A percentile compares a stretch with the other conserved stretches of the same genome.
These are phyloP conservation scores for Capsella rubella DNA, from an alignment of 441 rosid genomes.

Conservation along the genomic window DNA sequence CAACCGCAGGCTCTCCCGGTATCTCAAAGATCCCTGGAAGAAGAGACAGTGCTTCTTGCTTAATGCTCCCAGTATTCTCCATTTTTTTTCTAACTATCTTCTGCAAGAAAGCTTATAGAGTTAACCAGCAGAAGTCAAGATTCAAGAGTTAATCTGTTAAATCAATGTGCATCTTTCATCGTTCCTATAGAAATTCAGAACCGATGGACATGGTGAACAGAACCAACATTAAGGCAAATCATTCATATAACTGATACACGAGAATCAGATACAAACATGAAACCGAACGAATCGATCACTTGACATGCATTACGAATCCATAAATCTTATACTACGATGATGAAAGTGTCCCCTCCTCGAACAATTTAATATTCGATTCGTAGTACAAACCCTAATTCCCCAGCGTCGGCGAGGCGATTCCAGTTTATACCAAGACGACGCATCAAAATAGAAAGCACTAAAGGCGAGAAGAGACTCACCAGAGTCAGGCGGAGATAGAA, in stretches of 20 bases:
- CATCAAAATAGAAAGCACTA: background rate
- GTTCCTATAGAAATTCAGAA: background rate
- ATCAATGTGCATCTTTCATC: conserved; percentile 7
- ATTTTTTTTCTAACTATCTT: conserved; percentile 39
- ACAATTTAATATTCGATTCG: background rate
- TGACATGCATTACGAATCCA: conserved; percentile 11
- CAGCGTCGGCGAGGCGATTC: background rate
- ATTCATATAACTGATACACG: background rate
- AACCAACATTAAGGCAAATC: background rate
- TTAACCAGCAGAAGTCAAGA: conserved; percentile 17
- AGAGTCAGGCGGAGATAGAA: background rate
- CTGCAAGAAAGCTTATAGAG: conserved; percentile 7
- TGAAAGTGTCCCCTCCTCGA: conserved; percentile 1
- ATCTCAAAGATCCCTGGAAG: conserved; percentile 54
- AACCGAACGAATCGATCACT: background rate
- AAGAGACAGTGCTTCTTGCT: conserved; percentile 47
- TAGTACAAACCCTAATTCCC: conserved; percentile 28
- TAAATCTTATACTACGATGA: conserved; percentile 6
- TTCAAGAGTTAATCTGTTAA: background rate
- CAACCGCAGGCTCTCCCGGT: conserved; percentile 80
- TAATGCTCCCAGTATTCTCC: conserved; percentile 44
- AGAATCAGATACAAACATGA: background rate
- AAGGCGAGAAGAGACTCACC: conserved; percentile 32
- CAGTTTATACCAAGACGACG: background rate
- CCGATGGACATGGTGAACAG: background rate